Conservation (phyloP, 495 filamentous ascomycete genomes). For the Trichoderma gamsii region DNA sequence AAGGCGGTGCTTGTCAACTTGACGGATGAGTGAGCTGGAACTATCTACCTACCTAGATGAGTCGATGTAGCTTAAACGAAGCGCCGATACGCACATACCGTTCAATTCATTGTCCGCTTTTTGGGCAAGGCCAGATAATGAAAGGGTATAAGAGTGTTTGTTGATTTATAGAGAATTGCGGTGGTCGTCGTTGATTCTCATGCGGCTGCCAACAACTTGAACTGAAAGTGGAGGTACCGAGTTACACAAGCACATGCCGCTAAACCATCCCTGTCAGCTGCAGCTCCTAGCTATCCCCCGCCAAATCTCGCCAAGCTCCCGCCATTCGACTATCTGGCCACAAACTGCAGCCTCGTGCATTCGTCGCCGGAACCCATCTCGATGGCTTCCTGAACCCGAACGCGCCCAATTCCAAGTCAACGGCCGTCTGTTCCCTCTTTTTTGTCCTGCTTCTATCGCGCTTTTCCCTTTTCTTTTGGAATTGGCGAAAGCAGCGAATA, state of each 20-base stretch:
- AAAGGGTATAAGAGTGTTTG: too few relatives aligned
- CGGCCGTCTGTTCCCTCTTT: neutral
- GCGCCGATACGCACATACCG: neutral
- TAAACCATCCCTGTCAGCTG: slow-evolving; percentile 8
- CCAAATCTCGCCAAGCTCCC: neutral
- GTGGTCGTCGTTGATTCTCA: too few relatives aligned
- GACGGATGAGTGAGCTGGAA: slow-evolving; percentile 18
- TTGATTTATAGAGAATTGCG: too few relatives aligned
- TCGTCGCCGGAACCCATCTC: neutral
- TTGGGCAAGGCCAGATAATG: too few relatives aligned
- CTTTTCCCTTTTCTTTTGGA: neutral
- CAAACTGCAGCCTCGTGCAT: neutral
- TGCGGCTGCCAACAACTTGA: too few relatives aligned
- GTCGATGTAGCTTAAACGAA: neutral
- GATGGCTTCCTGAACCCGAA: slow-evolving; percentile 6
- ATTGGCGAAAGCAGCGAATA: neutral
- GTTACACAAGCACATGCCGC: neutral
- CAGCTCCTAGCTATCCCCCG: neutral
- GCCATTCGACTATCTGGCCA: slow-evolving; percentile 2
- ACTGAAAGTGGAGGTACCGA: neutral
- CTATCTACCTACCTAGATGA: neutral
- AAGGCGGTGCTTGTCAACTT: slow-evolving; percentile 82
- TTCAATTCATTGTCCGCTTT: too few relatives aligned
- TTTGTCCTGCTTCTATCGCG: neutral
- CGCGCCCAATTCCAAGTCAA: neutral